A percentile compares a stretch with the other conserved stretches of the same genome.
These are phyloP conservation scores for Diaporthe sp. DNA, from an alignment of 2,329 filamentous ascomycete species.

Conservation along the genomic window DNA sequence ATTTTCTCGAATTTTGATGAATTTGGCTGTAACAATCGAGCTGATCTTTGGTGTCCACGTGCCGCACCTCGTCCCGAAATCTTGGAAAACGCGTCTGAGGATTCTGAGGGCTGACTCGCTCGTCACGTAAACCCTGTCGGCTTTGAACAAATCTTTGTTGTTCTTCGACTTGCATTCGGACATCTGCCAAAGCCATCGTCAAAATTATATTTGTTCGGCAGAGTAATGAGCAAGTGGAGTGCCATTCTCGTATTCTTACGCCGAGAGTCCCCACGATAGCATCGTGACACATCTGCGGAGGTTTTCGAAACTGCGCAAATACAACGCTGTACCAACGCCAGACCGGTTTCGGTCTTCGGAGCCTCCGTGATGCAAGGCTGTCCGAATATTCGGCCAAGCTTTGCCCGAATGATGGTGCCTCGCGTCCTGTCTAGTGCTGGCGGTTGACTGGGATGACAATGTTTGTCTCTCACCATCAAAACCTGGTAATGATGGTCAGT, in stretches of 20 bases:
- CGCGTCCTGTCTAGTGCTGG: neutral
- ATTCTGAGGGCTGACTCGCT: conserved; percentile 6
- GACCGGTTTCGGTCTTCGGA: neutral
- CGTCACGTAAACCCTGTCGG: neutral
- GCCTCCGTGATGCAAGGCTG: neutral
- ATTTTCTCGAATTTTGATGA: neutral
- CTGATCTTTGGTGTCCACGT: neutral
- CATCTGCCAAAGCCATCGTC: neutral
- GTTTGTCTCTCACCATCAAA: too few relatives aligned
- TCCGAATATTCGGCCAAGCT: neutral
- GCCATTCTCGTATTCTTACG: neutral
- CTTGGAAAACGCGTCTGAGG: neutral
- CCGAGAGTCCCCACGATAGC: neutral
- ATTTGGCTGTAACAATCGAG: neutral
- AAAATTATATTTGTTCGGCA: neutral
- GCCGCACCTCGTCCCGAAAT: neutral
- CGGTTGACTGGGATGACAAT: neutral
- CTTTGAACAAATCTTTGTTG: neutral
- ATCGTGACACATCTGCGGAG: neutral
- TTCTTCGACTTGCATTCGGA: neutral
- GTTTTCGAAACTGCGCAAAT: neutral
- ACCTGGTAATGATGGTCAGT: neutral
- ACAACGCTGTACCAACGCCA: neutral
- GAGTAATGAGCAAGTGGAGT: neutral
- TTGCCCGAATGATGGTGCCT: neutral